These are phyloP conservation scores for Apiotrichum veenhuisii DNA, from an alignment of 1,284 basidiomycete species.

Conservation along the genomic window DNA sequence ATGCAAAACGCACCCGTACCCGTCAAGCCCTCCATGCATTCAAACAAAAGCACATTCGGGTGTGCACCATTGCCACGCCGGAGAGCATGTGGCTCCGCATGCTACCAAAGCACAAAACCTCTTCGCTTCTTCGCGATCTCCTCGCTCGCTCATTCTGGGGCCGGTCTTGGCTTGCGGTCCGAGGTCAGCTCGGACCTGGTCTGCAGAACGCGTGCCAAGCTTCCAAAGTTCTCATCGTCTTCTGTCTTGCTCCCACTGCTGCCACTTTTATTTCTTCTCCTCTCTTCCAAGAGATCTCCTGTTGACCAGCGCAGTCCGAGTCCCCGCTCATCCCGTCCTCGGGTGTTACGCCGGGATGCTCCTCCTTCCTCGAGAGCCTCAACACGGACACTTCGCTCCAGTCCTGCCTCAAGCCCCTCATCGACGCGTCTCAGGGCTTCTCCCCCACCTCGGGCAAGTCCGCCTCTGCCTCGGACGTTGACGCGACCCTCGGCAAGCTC, in stretches of 20 bases:
- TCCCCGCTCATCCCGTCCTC: slow-evolving; percentile 52
- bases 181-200: not conserved
- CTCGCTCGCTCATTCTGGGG: no score
- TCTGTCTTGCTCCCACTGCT: not conserved
- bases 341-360: slow-evolving; percentile 61
- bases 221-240: not conserved
- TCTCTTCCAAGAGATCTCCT: not conserved
- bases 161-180: no score
- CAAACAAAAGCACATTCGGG: no score
- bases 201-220: not conserved
- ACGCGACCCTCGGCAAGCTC: slow-evolving; percentile 57
- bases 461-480: slow-evolving; percentile 55
- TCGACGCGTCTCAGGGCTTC: slow-evolving; percentile 61
- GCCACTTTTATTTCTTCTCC: not conserved
- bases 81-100: no score
- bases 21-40: no score
- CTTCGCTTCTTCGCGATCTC: no score
- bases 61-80: no score
- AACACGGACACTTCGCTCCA: slow-evolving; percentile 60
- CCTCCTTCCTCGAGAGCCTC: slow-evolving; percentile 59
- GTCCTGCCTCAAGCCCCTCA: slow-evolving; percentile 64
- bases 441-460: slow-evolving; percentile 57
- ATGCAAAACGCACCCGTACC: no score
- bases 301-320: not conserved
- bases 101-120: no score